phyloP scores from a whole-genome alignment of 108 stramenopile species.

The Bacterosira constricta region DNA sequence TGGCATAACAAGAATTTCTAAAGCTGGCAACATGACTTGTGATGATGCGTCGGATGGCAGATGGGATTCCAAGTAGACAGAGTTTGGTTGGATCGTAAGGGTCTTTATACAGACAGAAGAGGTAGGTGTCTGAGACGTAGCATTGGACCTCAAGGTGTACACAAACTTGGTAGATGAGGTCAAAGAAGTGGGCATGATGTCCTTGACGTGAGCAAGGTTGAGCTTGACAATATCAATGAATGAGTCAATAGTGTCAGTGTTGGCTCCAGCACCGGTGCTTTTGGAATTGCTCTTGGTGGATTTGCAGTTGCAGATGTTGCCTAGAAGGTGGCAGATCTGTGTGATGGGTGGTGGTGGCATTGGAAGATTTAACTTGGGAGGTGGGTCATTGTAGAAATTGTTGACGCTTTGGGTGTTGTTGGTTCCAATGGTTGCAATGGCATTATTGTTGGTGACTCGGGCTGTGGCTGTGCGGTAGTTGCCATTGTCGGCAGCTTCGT shows the following conservation, averaged over 20 bases:
- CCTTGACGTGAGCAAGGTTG: not conserved
- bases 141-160: not conserved
- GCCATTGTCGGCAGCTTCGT: too few relatives aligned
- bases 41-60: slow-evolving; percentile 27
- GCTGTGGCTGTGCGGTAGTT: too few relatives aligned
- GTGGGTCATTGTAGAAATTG: too few relatives aligned
- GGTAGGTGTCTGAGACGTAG: slow-evolving; percentile 19
- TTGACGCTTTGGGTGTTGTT: too few relatives aligned
- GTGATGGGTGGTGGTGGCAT: not conserved
- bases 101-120: slow-evolving; percentile 40
- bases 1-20: not conserved
- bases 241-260: slow-evolving; percentile 1
- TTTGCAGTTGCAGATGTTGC: slow-evolving; percentile 14
- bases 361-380: too few relatives aligned
- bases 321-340: slow-evolving; percentile 11
- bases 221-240: slow-evolving; percentile 9
- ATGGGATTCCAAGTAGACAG: slow-evolving; percentile 19
- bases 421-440: too few relatives aligned
- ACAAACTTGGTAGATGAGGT: not conserved
- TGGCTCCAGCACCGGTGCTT: slow-evolving; percentile 12
- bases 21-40: slow-evolving; percentile 6
- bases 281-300: not conserved
- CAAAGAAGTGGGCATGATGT: slow-evolving; percentile 1
- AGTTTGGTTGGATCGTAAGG: slow-evolving; percentile 25
- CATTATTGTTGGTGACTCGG: not conserved